Base-by-base conservation (phyloP, 805 yeast genomes). In the Saccharomycopsis oosterbeekiorum region DNA sequence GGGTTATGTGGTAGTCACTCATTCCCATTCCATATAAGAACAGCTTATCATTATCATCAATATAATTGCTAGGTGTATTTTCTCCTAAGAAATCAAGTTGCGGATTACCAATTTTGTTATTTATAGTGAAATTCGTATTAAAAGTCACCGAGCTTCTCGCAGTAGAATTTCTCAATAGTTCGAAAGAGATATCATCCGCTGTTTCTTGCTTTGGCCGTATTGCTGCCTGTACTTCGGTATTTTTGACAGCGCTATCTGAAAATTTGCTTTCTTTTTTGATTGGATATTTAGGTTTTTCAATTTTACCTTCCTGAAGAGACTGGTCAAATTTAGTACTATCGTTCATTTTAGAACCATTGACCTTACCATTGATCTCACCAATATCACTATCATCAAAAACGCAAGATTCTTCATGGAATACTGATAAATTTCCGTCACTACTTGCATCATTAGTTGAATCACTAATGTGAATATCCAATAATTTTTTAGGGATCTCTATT, bases 401-500 rank as follows among this genome's bases (percentile, higher is more conserved):
- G 3, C 15, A 12, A 14, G 17, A 11, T 14, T 21, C n/a, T 6
- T 11, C 15, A 8, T 21, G 53, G 4, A 21, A 26, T 2, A 9
- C 2, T 47, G 53, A 47, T 21, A 11, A 15, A 47, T 47, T 47
- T 24, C 53, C 53, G 21, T 24, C 34, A 47, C 53, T 47, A 2
- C 34, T 21, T 47, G 29, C 15, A 24, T 24, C 21, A 6, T 15
- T 10, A 15, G 19, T 47, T 1, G 53, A 47, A 17, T 12, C n/a
- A 36, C 19, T 40, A 26, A 24, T 15, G 11, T 55, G 41, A 5
- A 14, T 9, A 14, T 26, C 56, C 40, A 59, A 37, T 11, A 59
- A 24, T 19, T 50, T 29, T 42, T 59, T 37, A 12, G 64, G 64
- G 15, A 63, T 58, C 56, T 60, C 60, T 11, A 63, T 63, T 4